phyloP scores from a whole-genome alignment of 2,329 filamentous ascomycete species.

The Fusarium proliferatum region DNA sequence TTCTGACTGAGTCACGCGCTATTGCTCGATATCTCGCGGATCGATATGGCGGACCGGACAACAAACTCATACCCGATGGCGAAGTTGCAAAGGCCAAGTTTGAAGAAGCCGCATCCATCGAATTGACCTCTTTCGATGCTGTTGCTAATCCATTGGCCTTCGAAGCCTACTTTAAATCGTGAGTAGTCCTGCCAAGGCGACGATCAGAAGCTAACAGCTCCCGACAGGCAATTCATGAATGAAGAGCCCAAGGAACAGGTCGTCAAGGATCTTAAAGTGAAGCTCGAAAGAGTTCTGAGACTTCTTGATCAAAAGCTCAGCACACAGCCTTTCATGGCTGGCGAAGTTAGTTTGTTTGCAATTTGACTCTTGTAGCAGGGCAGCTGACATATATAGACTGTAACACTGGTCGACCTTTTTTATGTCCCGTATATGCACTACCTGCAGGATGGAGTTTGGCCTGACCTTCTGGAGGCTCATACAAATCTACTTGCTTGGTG shows the following conservation, averaged over 20 bases:
- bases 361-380: rapidly evolving
- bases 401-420: not conserved
- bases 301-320: not conserved
- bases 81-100: not conserved
- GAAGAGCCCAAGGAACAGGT: not conserved
- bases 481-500: not conserved
- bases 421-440: not conserved
- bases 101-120: not conserved
- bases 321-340: not conserved
- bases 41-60: not conserved
- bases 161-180: not conserved
- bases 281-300: not conserved
- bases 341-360: not conserved
- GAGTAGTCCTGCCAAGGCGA: not conserved
- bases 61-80: not conserved
- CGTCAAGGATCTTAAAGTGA: not conserved
- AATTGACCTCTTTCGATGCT: not conserved
- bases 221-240: not conserved
- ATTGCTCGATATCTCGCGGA: not conserved
- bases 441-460: not conserved
- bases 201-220: not conserved
- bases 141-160: not conserved
- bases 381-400: not conserved
- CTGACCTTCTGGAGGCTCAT: not conserved
- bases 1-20: not conserved